Conservation (phyloP, 2,329 filamentous ascomycete genomes). For the Bipolaris sorokiniana region DNA sequence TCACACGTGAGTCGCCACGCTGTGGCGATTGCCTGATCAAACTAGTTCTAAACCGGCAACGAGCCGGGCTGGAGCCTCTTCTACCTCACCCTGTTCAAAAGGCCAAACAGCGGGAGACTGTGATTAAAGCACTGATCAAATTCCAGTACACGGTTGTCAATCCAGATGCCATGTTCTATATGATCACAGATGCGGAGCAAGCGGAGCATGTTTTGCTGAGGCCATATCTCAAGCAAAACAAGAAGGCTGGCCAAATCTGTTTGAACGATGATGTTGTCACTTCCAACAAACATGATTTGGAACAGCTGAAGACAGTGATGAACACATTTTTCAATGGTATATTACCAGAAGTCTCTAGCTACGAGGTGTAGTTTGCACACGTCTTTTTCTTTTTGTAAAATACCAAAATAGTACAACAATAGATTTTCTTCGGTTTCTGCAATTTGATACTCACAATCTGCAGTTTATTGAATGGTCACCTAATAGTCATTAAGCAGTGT, state of each 20-base stretch:
- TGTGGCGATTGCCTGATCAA: constrained; percentile 55
- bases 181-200: constrained; percentile 55
- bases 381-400: background rate
- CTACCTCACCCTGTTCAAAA: constrained; percentile 45
- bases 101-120: constrained; percentile 39
- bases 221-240: constrained; percentile 43
- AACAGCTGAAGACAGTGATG: constrained; percentile 47
- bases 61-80: constrained; percentile 48
- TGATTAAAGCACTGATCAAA: constrained; percentile 50
- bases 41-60: constrained; percentile 46
- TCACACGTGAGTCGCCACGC: constrained; percentile 48
- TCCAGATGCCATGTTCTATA: constrained; percentile 51
- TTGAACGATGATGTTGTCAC: constrained; percentile 54
- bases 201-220: constrained; percentile 49
- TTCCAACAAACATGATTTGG: constrained; percentile 44
- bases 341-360: background rate
- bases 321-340: background rate
- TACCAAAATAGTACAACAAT: background rate
- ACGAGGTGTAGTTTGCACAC: background rate
- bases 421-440: background rate
- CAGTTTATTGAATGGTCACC: background rate
- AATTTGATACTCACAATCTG: background rate
- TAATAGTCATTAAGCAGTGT: background rate
- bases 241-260: constrained; percentile 50
- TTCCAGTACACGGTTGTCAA: constrained; percentile 53